Conservation (phyloP, 2,329 filamentous ascomycete species). For the Leptoxyphium fumago region DNA sequence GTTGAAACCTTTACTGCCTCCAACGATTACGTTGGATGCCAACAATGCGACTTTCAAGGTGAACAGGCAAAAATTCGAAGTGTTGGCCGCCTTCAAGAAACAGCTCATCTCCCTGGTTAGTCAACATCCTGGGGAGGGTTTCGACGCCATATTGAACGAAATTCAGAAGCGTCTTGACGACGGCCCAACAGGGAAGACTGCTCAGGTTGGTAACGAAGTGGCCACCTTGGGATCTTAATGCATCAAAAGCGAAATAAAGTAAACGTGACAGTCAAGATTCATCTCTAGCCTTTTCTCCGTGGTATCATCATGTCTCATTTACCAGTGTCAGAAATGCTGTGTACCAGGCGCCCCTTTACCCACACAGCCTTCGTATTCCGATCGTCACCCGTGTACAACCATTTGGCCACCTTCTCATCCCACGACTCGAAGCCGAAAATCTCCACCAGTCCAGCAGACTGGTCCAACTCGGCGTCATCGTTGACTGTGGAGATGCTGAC, state of each 20-base stretch:
- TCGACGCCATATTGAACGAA: constrained; percentile 27
- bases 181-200: constrained; percentile 27
- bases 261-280: too few relatives aligned
- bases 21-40: constrained; percentile 41
- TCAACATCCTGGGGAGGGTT: constrained; percentile 16
- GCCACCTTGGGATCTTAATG: constrained; percentile 29
- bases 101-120: constrained; percentile 25
- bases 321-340: constrained; percentile 23
- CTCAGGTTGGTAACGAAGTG: constrained; percentile 29
- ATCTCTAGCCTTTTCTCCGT: too few relatives aligned
- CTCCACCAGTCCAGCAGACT: constrained; percentile 51
- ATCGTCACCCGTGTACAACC: constrained; percentile 89
- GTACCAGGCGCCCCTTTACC: constrained; percentile 73
- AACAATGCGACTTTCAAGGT: constrained; percentile 44
- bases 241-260: neutral
- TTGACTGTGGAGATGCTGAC: constrained; percentile 43
- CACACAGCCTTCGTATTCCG: constrained; percentile 79
- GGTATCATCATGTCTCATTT: neutral
- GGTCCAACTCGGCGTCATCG: constrained; percentile 21
- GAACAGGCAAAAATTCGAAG: constrained; percentile 43
- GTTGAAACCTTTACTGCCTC: constrained; percentile 34
- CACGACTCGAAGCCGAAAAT: constrained; percentile 86
- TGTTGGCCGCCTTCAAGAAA: constrained; percentile 34
- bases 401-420: constrained; percentile 79
- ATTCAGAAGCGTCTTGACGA: constrained; percentile 27